Base-by-base conservation (phyloP, 306 rosid species). In the Inga leiocalycina region DNA sequence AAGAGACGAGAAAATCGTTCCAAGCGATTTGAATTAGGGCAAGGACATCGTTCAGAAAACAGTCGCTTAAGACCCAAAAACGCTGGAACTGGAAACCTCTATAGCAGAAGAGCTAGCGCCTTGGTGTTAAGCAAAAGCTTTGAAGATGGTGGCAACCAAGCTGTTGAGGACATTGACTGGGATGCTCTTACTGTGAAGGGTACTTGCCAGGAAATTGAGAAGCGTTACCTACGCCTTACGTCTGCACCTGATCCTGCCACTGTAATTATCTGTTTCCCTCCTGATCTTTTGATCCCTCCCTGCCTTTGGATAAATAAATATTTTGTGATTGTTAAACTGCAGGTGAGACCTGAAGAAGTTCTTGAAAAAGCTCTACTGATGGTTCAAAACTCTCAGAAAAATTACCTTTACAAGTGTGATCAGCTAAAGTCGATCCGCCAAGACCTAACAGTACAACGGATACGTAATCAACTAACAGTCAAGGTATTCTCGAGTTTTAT, bases 341-440 rank as follows among this genome's bases (percentile, higher is more conserved):
- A 97, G 99, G 99, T 97, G 81, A 91, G 99, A 90, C 99, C 99
- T n/a, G 99, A 97, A 87, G 98, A 94, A 80, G 93, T 97, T 79
- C 93, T 94, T 76, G 98, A 90, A 84, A 94, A 90, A 72, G 95
- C 99, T 59, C 82, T 97, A 76, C 85, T 83, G 80, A 97, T 91
- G 98, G 97, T 97, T 83, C 93, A 89, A 81, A 87, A 86, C 80
- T 97, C 99, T 41, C 97, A 79, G 81, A 94, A 93, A 90, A 97
- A 97, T 89, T 97, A 97, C 82, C 97, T 92, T 37, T 94, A 86
- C 78, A 97, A 97, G 85, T 97, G 99, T 46, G 99, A 97, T 82
- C 99, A 97, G 87, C 87, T 97, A 83, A 97, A 97, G 89, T 97
- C 99, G 46, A 94, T 97, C 77, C 99, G 99, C 71, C 99, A 97